Evolutionary conservation across 768 basidiomycete genomes (phyloP), one percentile per base, ranked within the genome.

Genomic region (Pleurotus citrinopileatus): DNA sequence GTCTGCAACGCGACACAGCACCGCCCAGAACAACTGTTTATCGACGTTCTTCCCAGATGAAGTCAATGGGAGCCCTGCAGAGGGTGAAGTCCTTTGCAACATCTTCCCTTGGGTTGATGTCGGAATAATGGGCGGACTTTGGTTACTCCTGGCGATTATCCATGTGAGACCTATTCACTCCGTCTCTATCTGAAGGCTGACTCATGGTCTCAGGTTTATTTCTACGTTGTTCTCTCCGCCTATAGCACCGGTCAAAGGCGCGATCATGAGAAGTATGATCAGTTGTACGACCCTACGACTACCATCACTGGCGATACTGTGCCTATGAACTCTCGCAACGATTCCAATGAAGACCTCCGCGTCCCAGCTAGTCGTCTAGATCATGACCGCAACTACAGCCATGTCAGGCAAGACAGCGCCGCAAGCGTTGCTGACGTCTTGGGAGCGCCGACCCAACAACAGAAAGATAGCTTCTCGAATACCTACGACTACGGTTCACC

Each of bases 41-140:
- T 47, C 58, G 2, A 68, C 77, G 38, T 89, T 83, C 71, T 89
- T 85, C 65, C 63, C 73, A 15, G 65, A 71, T 59, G 63, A 70
- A 26, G 46, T 63, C 3, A 68, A 70, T 10, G 63, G 60, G 46
- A 66, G 69, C 27, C 61, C 63, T 3, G 63, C 68, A 12, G 80
- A 92, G 65, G 89, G 84, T 4, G 67, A 84, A 29, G 83, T 80
- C 4, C 77, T 98, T 20, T 99, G 97, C 71, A 76, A 86, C 43
- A 87, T 97, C 52, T 96, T 98, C 65, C 78, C 93, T 3, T 97
- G 94, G 91, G 89, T 92, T 8, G 89, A 91, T 61, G 75, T 97
- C 12, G 95, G 95, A 32, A 72, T 98, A 53, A 95, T 98, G 93
- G 88, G 78, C 17, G 91, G 82, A 6, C 74, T 97, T 4, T 98